Conservation (phyloP, 2,329 filamentous ascomycete species). For the Metarhizium guizhouense region DNA sequence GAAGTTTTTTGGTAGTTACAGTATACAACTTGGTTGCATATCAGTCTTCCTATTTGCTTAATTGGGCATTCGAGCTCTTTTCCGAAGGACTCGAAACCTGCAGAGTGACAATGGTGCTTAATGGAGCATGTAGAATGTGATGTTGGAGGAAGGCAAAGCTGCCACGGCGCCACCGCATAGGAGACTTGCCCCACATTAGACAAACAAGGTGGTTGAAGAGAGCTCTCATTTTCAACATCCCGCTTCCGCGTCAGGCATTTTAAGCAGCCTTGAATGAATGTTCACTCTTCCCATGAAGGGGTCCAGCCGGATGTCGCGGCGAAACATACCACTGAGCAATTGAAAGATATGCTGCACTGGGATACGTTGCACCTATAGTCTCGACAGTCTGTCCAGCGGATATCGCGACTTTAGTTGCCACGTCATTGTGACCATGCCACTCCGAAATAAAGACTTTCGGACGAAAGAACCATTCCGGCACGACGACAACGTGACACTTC, state of each 20-base stretch:
- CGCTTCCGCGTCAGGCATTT: neutral
- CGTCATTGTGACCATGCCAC: neutral
- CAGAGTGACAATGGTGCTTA: no score
- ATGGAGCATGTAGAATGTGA: no score
- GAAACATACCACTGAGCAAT: neutral
- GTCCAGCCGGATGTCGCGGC: neutral
- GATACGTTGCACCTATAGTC: neutral
- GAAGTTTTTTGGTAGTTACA: slow-evolving; percentile 6
- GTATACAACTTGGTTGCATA: neutral
- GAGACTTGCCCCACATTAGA: neutral
- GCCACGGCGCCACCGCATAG: no score
- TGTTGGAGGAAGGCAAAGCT: no score
- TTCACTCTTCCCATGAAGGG: neutral
- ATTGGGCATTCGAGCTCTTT: no score
- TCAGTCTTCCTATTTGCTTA: neutral
- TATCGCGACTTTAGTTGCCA: neutral
- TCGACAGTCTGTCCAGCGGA: neutral
- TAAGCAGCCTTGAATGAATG: neutral
- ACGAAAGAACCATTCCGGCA: slow-evolving; percentile 6
- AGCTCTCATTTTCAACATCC: neutral
- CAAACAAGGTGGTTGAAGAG: no score
- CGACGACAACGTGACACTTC: slow-evolving; percentile 5
- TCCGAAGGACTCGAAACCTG: no score
- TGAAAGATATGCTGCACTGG: neutral
- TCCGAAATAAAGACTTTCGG: slow-evolving; percentile 4